Conservation (phyloP, 2,329 filamentous ascomycete species). For the Calonectria multiphialidica region DNA sequence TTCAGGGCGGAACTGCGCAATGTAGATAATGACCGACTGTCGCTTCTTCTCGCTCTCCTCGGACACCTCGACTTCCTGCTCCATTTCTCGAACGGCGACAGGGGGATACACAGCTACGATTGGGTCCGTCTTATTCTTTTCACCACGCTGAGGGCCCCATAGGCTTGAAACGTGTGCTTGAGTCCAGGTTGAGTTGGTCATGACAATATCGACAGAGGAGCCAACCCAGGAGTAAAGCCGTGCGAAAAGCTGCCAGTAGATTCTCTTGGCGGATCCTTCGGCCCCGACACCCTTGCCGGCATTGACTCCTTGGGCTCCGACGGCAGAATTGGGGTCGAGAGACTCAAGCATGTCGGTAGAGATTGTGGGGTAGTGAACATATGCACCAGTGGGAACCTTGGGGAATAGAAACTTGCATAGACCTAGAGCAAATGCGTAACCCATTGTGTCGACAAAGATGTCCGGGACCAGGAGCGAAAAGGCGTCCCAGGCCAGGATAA, state of each 20-base stretch:
- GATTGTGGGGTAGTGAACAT: constrained; percentile 98
- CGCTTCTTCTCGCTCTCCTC: constrained; percentile 76
- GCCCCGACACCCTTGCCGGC: constrained; percentile 82
- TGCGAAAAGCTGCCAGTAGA: constrained; percentile 91
- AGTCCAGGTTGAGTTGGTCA: constrained; percentile 98
- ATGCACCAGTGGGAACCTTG: constrained; percentile 85
- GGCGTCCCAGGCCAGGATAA: constrained; percentile 91
- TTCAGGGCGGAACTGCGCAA: constrained; percentile 96
- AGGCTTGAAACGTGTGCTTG: constrained; percentile 83
- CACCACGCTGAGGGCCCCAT: constrained; percentile 74
- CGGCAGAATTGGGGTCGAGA: constrained; percentile 72
- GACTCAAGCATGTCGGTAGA: constrained; percentile 97
- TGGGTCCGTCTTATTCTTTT: constrained; percentile 60
- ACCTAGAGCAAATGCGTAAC: constrained; percentile 91
- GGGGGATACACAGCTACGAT: constrained; percentile 91
- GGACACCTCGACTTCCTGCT: constrained; percentile 79
- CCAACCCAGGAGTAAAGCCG: constrained; percentile 85
- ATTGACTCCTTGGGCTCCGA: constrained; percentile 80
- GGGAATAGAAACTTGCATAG: constrained; percentile 87
- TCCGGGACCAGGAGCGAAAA: constrained; percentile 94
- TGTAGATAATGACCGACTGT: constrained; percentile 84
- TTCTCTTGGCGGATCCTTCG: constrained; percentile 78
- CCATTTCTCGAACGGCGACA: constrained; percentile 88
- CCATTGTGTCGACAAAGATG: constrained; percentile 97
- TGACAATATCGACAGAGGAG: constrained; percentile 88